A percentile compares a stretch with the other conserved stretches of the same genome.
These are phyloP conservation scores for Agapanthus africanus DNA, from an alignment of 106 monocot species.

Conservation along the genomic window DNA sequence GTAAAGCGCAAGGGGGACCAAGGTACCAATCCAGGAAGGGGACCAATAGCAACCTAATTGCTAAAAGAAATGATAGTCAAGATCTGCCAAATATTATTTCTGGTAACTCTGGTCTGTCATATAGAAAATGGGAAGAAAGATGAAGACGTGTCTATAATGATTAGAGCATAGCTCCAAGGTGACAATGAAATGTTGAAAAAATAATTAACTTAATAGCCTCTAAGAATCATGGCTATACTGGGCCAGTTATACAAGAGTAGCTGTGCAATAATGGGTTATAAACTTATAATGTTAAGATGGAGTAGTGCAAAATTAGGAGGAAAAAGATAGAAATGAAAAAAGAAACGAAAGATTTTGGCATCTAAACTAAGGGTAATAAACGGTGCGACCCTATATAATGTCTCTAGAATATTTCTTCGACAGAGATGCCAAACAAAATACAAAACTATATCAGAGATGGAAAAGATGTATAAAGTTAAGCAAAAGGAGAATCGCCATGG, in stretches of 20 bases:
- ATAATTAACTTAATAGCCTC: background rate
- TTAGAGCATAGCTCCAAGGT: background rate
- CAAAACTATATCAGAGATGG: background rate
- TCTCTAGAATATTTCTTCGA: background rate
- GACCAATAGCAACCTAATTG: background rate
- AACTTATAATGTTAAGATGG: background rate
- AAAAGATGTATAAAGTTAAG: background rate
- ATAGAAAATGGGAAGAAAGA: background rate
- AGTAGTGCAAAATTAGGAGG: background rate
- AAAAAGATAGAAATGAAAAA: background rate
- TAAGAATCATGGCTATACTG: background rate
- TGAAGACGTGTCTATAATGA: background rate
- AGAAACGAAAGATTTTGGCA: background rate
- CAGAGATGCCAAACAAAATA: background rate
- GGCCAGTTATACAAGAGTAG: background rate
- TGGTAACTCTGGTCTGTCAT: background rate
- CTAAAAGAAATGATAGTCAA: background rate
- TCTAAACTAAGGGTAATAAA: slow-evolving; percentile 1
- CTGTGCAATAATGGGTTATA: background rate
- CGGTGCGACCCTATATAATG: background rate
- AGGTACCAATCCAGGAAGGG: background rate
- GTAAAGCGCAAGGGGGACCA: background rate
- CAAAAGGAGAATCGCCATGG: background rate
- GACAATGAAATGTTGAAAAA: background rate
- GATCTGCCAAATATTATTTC: background rate